Evolutionary conservation across 139 green algal species (phyloP).

Genomic region (Chlorella sorokiniana): DNA sequence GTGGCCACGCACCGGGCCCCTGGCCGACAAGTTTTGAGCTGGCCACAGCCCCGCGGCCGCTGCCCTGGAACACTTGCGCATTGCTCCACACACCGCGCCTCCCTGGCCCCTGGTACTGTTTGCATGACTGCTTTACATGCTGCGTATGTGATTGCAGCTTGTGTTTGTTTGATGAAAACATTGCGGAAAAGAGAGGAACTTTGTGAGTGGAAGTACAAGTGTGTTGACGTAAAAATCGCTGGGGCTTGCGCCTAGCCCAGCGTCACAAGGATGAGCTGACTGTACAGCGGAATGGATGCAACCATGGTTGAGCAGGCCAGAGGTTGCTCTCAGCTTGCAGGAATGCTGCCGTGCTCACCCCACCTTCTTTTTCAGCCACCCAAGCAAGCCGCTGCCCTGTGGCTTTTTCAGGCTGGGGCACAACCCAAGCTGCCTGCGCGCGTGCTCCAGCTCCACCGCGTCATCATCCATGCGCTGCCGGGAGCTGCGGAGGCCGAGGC

Average conservation of each 20-base stretch:
- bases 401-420: constrained; percentile 3
- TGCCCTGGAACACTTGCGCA: too few relatives aligned
- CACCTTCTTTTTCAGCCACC: background rate
- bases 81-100: too few relatives aligned
- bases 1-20: constrained; percentile 63
- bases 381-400: background rate
- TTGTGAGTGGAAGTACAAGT: background rate
- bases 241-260: too few relatives aligned
- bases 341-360: background rate
- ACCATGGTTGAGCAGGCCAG: too few relatives aligned
- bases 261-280: too few relatives aligned
- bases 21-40: constrained; percentile 41
- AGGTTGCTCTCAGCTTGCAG: too few relatives aligned
- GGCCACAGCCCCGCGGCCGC: background rate
- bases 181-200: background rate
- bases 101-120: too few relatives aligned
- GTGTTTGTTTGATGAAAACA: background rate
- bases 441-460: constrained; percentile 9
- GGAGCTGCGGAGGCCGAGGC: background rate
- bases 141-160: background rate
- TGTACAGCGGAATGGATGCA: too few relatives aligned
- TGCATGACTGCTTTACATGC: too few relatives aligned
- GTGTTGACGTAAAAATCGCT: background rate
- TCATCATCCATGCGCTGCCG: constrained; percentile 10
- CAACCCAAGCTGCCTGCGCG: constrained; percentile 24